Conservation (phyloP, 495 filamentous ascomycete genomes). For the Aspergillus carlsbadensis region DNA sequence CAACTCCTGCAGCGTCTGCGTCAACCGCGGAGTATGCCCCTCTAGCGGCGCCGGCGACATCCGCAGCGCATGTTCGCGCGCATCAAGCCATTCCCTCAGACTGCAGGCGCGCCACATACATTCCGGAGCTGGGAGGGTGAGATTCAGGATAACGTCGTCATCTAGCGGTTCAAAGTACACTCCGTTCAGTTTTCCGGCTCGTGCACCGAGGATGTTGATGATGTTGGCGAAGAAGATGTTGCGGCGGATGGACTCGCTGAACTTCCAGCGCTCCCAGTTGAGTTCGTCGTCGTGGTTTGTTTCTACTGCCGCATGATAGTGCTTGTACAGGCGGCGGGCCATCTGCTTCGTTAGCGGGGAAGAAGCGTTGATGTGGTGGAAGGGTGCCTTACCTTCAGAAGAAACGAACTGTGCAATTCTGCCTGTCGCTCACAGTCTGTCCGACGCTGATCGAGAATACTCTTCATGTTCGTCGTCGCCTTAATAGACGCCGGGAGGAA, state of each 20-base stretch:
- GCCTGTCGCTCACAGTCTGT: conserved; percentile 3
- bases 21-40: neutral
- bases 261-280: conserved; percentile 20
- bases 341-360: conserved; percentile 5
- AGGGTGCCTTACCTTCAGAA: conserved; percentile 14
- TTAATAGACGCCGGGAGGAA: neutral
- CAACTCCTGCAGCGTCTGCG: conserved; percentile 15
- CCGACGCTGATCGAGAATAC: neutral
- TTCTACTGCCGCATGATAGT: conserved; percentile 1
- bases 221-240: conserved; percentile 21
- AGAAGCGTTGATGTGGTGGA: neutral
- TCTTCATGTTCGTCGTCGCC: neutral
- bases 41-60: neutral
- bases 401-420: conserved; percentile 10
- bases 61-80: conserved; percentile 11
- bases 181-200: conserved; percentile 7
- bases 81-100: conserved; percentile 15
- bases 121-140: conserved; percentile 19
- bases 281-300: conserved; percentile 15
- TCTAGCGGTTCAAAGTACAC: conserved; percentile 18
- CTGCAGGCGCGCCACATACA: conserved; percentile 20
- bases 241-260: conserved; percentile 21
- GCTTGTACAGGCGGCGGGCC: conserved; percentile 11
- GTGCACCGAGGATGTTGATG: conserved; percentile 16
- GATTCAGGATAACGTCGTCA: conserved; percentile 6